Conservation (phyloP, 164 flowering plant genomes). For the Tetracentron sinense region DNA sequence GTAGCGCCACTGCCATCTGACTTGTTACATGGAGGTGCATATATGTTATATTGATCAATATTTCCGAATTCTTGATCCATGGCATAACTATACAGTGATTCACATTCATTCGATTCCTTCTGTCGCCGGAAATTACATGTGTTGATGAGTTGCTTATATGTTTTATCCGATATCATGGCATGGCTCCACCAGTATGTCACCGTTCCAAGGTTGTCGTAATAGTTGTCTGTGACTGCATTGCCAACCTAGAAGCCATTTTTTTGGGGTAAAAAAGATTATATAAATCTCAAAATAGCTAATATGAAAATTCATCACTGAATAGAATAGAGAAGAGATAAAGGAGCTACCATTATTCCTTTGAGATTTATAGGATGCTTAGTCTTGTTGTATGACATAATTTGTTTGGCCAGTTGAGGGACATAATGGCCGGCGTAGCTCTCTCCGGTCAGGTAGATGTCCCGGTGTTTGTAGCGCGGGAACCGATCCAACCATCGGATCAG, state of each 20-base stretch:
- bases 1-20: conserved; percentile 43
- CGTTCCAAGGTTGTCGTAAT: conserved; percentile 84
- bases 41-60: conserved; percentile 87
- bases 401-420: conserved; percentile 75
- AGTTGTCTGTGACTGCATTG: conserved; percentile 81
- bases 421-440: conserved; percentile 98
- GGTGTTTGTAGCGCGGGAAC: conserved; percentile 61
- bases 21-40: conserved; percentile 73
- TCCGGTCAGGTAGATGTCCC: conserved; percentile 71
- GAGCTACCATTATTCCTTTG: conserved; percentile 70
- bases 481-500: conserved; percentile 68
- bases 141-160: conserved; percentile 54
- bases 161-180: conserved; percentile 82
- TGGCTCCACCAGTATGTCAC: conserved; percentile 95
- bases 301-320: too few species aligned
- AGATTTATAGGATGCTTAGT: conserved; percentile 54
- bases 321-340: too few species aligned
- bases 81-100: conserved; percentile 55
- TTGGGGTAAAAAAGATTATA: too few species aligned
- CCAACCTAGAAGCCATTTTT: conserved; percentile 50
- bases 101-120: conserved; percentile 65
- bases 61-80: conserved; percentile 84
- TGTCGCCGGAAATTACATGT: conserved; percentile 57
- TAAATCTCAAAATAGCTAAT: too few species aligned
- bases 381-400: conserved; percentile 47